A percentile compares a stretch with the other conserved stretches of the same genome.
phyloP scores from a whole-genome alignment of 2,329 filamentous ascomycete genomes.

The Sordariomycetes sp. region DNA sequence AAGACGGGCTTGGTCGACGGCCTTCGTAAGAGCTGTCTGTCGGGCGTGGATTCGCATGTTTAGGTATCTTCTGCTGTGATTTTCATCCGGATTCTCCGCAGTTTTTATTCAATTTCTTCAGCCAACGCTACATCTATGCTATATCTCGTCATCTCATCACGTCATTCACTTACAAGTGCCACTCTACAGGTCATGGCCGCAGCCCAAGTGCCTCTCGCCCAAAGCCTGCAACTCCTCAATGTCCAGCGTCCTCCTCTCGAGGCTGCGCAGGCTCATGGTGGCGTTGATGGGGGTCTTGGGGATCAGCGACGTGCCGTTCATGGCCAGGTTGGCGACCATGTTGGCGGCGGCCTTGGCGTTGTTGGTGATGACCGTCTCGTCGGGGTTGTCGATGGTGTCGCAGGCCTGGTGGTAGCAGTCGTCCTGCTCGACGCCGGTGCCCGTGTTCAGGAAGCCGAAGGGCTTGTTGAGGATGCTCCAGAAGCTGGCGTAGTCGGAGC shows the following conservation, averaged over 20 bases:
- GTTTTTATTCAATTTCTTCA: no score
- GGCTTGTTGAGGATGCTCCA: constrained; percentile 41
- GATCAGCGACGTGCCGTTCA: constrained; percentile 13
- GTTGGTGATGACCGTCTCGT: constrained; percentile 13
- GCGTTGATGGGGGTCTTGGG: constrained; percentile 13
- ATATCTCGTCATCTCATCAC: no score
- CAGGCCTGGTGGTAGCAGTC: constrained; percentile 21
- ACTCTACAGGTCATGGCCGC: constrained; percentile 19
- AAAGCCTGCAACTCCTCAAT: constrained; percentile 23
- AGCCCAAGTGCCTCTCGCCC: constrained; percentile 23
- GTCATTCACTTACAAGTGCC: background rate
- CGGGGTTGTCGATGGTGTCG: constrained; percentile 23
- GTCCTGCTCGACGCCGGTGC: constrained; percentile 39
- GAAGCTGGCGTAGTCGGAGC: constrained; percentile 53
- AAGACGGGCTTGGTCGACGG: constrained; percentile 20
- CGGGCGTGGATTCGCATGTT: no score
- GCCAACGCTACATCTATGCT: no score
- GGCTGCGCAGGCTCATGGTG: constrained; percentile 6
- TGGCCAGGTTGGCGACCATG: constrained; percentile 18
- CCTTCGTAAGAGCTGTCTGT: no score
- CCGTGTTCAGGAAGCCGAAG: constrained; percentile 49
- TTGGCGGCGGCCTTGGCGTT: constrained; percentile 33
- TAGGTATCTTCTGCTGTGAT: no score
- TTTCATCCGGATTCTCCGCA: no score
- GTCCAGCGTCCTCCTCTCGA: constrained; percentile 5